Base-by-base conservation (phyloP, 23 red algal species). In the Chondrus crispus region DNA sequence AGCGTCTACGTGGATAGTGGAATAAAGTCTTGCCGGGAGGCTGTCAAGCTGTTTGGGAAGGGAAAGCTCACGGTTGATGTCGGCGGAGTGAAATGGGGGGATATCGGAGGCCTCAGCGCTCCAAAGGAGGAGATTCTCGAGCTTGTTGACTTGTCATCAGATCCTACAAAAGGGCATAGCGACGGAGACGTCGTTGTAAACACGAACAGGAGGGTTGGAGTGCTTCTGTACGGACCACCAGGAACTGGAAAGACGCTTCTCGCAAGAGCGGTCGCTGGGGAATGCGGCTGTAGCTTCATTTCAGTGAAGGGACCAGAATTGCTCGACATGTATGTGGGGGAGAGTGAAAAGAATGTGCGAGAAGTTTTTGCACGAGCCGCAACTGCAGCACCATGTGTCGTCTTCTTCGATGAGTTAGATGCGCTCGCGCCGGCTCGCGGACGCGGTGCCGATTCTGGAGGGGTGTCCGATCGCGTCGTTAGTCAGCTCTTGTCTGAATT, bases 341-440 rank as follows among this genome's bases (percentile, higher is more conserved):
- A 98, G 60, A 92, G 88, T 57, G 96, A 93, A 62, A 82, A 79
- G 82, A 80, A 91, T 32, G 93, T 98, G 42, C 91, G 93, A 4
- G 62, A 94, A 32, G 94, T 92, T 13, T 98, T 98, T 76, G 85
- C 82, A 47, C 74, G 77, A 10, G 94, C 94, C 19, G 88, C 68
- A 55, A 69, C 71, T 37, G 86, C 73, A 53, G 94, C 93, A 20
- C 96, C 96, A 28, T 91, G 81, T 24, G 85, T 98, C 42, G 60
- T 98, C 42, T 94, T 98, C 58, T 85, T 98, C 32, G 96, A 98
- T 91, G 96, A 98, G 80, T 62, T 98, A 72, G 96, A 98, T 88
- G 96, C 96, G 3, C 89, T 98, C 22, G 96, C 95, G 14, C 92
- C 91, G 10, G 71, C 45, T 78, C 54, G 94, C 51, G 94, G 85